Percentiles rank a stretch among this genome's conserved stretches.
phyloP scores from a whole-genome alignment of 306 rosid species.

The Parietaria judaica region DNA sequence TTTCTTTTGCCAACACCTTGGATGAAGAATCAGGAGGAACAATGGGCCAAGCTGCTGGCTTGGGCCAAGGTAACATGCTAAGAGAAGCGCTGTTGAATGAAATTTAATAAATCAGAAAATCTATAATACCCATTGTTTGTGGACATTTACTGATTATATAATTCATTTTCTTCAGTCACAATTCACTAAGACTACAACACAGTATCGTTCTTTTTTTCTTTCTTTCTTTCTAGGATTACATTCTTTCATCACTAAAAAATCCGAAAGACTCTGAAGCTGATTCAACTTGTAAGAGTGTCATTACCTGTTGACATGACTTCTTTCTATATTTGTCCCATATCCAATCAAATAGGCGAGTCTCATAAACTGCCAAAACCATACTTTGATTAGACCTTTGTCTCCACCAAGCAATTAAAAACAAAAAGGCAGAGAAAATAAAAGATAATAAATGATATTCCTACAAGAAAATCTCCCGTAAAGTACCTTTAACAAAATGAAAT shows the following conservation, averaged over 20 bases:
- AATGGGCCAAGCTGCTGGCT: constrained; percentile 85
- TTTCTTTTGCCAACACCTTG: constrained; percentile 84
- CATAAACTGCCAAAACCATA: constrained; percentile 78
- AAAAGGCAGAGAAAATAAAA: not conserved
- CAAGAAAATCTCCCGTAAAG: no score
- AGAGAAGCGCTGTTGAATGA: constrained; percentile 67
- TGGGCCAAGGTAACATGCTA: constrained; percentile 99
- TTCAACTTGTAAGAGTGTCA: constrained; percentile 12
- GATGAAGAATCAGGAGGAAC: constrained; percentile 81
- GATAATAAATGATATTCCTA: not conserved
- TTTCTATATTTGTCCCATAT: constrained; percentile 75
- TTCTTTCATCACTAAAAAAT: constrained; percentile 15
- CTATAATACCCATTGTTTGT: constrained; percentile 1
- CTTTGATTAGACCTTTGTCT: constrained; percentile 14
- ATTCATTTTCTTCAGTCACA: not conserved
- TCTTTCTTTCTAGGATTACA: not conserved
- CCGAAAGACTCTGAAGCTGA: not conserved
- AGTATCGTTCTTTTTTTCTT: no score
- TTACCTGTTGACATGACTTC: constrained; percentile 97
- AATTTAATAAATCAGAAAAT: not conserved
- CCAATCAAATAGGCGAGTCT: constrained; percentile 97
- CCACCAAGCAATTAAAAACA: not conserved
- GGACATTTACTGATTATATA: not conserved
- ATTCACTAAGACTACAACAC: not conserved
- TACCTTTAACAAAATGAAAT: not conserved